Evolutionary conservation across 495 filamentous ascomycete genomes (phyloP).

Genomic region (Podospora pseudopauciseta): DNA sequence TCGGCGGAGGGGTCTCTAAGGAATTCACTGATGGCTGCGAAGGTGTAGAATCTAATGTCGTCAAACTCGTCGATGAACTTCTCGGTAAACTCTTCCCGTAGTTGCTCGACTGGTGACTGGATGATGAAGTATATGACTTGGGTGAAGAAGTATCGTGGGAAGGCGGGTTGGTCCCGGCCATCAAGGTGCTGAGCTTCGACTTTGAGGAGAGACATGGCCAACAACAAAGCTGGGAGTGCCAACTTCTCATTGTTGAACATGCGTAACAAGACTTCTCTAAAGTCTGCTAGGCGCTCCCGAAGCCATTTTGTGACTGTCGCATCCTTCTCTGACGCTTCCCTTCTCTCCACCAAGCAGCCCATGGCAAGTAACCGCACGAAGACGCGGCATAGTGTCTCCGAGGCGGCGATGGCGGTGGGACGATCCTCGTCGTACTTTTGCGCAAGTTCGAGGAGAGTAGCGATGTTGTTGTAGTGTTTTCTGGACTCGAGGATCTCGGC

Average conservation of each 20-base stretch:
- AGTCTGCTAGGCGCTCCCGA: slow-evolving; percentile 67
- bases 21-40: slow-evolving; percentile 55
- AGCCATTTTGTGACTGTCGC: slow-evolving; percentile 74
- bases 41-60: slow-evolving; percentile 80
- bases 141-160: slow-evolving; percentile 60
- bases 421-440: slow-evolving; percentile 40
- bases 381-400: slow-evolving; percentile 81
- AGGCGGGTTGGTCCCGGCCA: slow-evolving; percentile 58
- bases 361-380: slow-evolving; percentile 76
- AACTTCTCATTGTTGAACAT: slow-evolving; percentile 53
- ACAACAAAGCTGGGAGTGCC: slow-evolving; percentile 59
- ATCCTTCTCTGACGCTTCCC: slow-evolving; percentile 65
- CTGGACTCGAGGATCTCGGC: slow-evolving; percentile 75
- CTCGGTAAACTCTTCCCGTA: slow-evolving; percentile 66
- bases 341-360: slow-evolving; percentile 64
- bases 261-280: slow-evolving; percentile 52
- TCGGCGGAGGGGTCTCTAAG: slow-evolving; percentile 34
- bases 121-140: slow-evolving; percentile 61
- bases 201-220: slow-evolving; percentile 81
- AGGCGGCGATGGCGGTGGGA: slow-evolving; percentile 51
- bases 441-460: slow-evolving; percentile 61
- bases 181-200: slow-evolving; percentile 63
- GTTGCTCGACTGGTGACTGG: slow-evolving; percentile 50
- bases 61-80: slow-evolving; percentile 76
- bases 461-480: slow-evolving; percentile 91